These are phyloP conservation scores for Rhododendron griersonianum DNA, from an alignment of 148 eudicot species.

Conservation along the genomic window DNA sequence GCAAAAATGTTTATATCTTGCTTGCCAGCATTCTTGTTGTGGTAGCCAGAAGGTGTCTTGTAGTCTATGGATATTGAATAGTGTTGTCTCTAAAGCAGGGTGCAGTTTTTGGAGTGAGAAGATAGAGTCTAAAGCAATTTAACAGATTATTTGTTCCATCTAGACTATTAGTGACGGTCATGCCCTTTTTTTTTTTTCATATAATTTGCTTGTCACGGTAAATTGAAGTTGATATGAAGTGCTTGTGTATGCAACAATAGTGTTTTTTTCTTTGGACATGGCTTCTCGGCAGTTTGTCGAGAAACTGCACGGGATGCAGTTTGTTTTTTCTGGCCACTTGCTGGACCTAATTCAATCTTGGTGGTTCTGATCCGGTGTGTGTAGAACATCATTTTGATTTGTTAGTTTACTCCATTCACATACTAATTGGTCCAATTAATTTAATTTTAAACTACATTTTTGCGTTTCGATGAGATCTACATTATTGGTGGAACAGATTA, in stretches of 20 bases:
- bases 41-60: background rate
- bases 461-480: background rate
- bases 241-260: background rate
- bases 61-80: background rate
- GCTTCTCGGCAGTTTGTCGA: background rate
- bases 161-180: background rate
- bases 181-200: background rate
- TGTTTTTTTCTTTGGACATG: too few relatives aligned
- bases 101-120: background rate
- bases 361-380: background rate
- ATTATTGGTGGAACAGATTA: background rate
- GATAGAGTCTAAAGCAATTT: background rate
- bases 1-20: background rate
- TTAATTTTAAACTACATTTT: too few relatives aligned
- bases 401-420: background rate
- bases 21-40: background rate
- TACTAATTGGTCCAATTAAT: background rate
- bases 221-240: background rate
- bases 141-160: background rate
- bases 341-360: background rate
- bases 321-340: background rate
- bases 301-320: background rate
- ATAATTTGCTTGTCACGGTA: background rate
- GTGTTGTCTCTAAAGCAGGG: background rate
- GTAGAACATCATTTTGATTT: background rate